Evolutionary conservation across 495 filamentous ascomycete species (phyloP), one percentile per base, ranked within the genome.

Genomic region (Penicillium roqueforti): DNA sequence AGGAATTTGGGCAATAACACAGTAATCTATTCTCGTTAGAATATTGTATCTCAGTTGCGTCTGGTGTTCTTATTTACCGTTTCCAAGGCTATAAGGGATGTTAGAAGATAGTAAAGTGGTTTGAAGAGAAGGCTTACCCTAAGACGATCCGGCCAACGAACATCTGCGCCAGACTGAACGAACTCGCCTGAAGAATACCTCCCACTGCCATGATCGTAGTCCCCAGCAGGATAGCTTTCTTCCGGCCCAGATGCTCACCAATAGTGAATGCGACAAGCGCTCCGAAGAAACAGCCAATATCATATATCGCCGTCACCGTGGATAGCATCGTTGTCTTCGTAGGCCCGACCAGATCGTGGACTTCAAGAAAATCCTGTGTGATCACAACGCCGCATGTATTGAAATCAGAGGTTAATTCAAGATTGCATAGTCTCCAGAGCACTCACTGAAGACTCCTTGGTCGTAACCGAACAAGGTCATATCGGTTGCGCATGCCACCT

Each of bases 401-500:
- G 28, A 56, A 23, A 51, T 51, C n/a, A 14, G 25, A 29, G 14
- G 32, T 9, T 14, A 19, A n/a, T 5, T 8, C 32, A 1, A 2
- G 19, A 23, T n/a, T 10, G 13, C 6, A 14, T 1, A 34, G 2
- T 36, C 34, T 3, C 22, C 14, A 38, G 14, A 32, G 10, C 16
- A 58, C 62, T 16, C 53, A 72, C 73, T 70, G 51, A 81, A 81
- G 3, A 81, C 74, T 43, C 78, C 79, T 53, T 86, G 81, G 49
- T 84, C 81, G 60, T 85, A 84, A 1, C 81, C 81, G 62, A 85
- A 83, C 0, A 83, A 63, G 10, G 74, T 78, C 80, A 82, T 82
- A 56, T 81, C 78, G 26, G 78, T 81, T 18, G 77, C 71, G 57
- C 79, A 82, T 9, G 80, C 77, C 25, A 80, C 61, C 66, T 78